A percentile compares a stretch with the other conserved stretches of the same genome.
These are phyloP conservation scores for Saksenaea vasiformis DNA, from an alignment of 371 early-diverging fungal species.

Conservation along the genomic window DNA sequence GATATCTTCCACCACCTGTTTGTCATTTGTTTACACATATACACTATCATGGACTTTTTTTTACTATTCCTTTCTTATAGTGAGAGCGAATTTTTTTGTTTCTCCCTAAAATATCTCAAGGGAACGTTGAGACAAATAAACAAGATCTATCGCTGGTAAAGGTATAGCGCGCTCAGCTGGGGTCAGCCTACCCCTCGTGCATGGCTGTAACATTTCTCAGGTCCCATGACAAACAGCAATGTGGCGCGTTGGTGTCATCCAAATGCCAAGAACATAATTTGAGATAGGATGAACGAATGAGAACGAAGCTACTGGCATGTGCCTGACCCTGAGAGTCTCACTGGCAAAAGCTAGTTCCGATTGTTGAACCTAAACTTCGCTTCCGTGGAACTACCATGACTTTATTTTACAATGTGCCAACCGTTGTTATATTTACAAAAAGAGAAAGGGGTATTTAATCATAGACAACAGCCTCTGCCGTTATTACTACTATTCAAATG, in stretches of 20 bases:
- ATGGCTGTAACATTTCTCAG: neutral
- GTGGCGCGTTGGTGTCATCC: neutral
- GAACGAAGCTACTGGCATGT: neutral
- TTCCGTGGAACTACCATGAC: neutral
- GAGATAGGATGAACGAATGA: neutral
- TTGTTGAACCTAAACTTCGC: neutral
- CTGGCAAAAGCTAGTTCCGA: neutral
- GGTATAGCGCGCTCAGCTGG: neutral
- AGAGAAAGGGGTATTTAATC: neutral
- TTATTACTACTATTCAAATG: slow-evolving; percentile 25
- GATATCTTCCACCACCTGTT: neutral
- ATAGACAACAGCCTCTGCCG: no score
- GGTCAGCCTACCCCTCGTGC: neutral
- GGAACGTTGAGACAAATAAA: no score
- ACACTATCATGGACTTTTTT: neutral
- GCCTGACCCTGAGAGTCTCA: neutral
- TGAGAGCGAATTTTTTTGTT: neutral
- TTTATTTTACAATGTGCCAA: neutral
- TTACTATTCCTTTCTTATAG: no score
- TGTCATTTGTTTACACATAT: neutral
- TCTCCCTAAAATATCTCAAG: neutral
- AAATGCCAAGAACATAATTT: neutral
- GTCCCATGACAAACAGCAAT: neutral
- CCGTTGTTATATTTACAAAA: neutral
- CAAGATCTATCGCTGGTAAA: no score